A percentile compares a stretch with the other conserved stretches of the same genome.
phyloP scores from a whole-genome alignment of 1,139 yeast species.

The Geotrichum restrictum region DNA sequence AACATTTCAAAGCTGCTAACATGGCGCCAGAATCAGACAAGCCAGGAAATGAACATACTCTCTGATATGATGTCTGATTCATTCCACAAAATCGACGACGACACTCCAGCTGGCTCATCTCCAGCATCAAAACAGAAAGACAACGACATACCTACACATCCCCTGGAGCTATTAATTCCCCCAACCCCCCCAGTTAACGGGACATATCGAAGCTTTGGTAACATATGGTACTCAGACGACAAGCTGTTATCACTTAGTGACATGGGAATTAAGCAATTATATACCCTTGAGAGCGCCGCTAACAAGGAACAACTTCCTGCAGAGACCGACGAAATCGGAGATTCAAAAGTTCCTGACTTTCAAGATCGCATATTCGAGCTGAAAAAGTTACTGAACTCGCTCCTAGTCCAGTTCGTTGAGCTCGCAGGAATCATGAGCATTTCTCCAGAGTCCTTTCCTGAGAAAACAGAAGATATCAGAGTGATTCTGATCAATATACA shows the following conservation, averaged over 20 bases:
- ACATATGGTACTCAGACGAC: slow-evolving; percentile 73
- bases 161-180: slow-evolving; percentile 55
- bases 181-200: slow-evolving; percentile 55
- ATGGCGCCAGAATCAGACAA: slow-evolving; percentile 23
- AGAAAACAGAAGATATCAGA: slow-evolving; percentile 66
- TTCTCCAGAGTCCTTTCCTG: slow-evolving; percentile 62
- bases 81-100: slow-evolving; percentile 11
- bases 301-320: slow-evolving; percentile 29
- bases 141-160: slow-evolving; percentile 21
- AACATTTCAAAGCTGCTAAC: slow-evolving; percentile 46
- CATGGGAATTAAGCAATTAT: slow-evolving; percentile 66
- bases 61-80: slow-evolving; percentile 12
- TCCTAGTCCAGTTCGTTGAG: slow-evolving; percentile 68
- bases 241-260: slow-evolving; percentile 62
- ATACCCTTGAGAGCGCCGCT: slow-evolving; percentile 32
- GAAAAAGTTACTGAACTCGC: slow-evolving; percentile 63
- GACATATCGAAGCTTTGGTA: slow-evolving; percentile 75
- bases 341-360: slow-evolving; percentile 18
- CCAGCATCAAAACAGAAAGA: slow-evolving; percentile 15
- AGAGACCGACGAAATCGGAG: not conserved
- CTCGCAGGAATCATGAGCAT: slow-evolving; percentile 67
- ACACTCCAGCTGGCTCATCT: slow-evolving; percentile 2
- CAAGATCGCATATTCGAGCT: slow-evolving; percentile 57
- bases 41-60: slow-evolving; percentile 6
- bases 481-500: slow-evolving; percentile 77